Evolutionary conservation across 148 eudicot species (phyloP).

Genomic region (Dysphania ambrosioides): DNA sequence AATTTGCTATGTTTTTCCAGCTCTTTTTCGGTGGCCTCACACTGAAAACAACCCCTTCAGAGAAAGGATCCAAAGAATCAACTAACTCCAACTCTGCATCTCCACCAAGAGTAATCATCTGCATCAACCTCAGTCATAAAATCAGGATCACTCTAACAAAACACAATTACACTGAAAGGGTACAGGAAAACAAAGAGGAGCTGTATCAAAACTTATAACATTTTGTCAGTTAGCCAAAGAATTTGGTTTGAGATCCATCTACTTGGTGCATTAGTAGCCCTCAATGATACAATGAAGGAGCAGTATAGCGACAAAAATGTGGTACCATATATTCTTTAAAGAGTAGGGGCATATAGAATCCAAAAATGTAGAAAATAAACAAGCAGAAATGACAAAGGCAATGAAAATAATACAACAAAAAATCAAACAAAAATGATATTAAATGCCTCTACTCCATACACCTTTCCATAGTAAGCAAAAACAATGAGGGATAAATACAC

Average conservation of each 20-base stretch:
- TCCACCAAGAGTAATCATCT: slow-evolving; percentile 99
- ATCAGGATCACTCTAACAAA: not conserved
- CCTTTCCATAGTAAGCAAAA: not conserved
- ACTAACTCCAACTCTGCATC: slow-evolving; percentile 97
- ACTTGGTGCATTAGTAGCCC: not conserved
- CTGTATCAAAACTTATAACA: not conserved
- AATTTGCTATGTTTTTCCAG: slow-evolving; percentile 95
- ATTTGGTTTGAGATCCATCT: not conserved
- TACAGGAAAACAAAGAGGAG: too few relatives aligned
- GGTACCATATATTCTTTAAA: too few relatives aligned
- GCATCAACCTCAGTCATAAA: slow-evolving; percentile 19
- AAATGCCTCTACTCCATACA: slow-evolving; percentile 1
- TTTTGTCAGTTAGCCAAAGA: not conserved
- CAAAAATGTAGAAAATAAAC: not conserved
- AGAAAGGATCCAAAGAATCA: slow-evolving; percentile 97
- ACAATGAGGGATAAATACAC: not conserved
- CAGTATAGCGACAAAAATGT: not conserved
- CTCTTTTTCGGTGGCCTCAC: slow-evolving; percentile 98
- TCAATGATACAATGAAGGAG: not conserved
- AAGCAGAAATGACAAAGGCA: not conserved
- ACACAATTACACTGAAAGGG: not conserved
- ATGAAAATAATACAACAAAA: not conserved
- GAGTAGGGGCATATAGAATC: too few relatives aligned
- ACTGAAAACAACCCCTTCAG: slow-evolving; percentile 98
- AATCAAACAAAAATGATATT: not conserved